Base-by-base conservation (phyloP, 257 asterid genomes). In the Plantago ovata region DNA sequence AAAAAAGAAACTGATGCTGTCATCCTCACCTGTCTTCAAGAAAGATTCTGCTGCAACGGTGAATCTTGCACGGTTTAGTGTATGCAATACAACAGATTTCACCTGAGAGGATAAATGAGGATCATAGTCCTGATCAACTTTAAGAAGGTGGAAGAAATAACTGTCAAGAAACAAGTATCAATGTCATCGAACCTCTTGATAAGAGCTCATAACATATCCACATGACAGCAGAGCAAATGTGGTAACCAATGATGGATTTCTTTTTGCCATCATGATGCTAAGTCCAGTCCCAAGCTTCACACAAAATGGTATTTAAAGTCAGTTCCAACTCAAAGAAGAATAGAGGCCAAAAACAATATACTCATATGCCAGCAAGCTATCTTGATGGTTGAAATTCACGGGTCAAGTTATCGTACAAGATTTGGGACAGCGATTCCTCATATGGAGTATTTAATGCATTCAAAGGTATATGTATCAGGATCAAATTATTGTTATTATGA, bases 281-380 rank as follows among this genome's bases (percentile, higher is more conserved):
- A 89, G 72, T 65, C 99, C 96, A 65, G 99, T 93, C 58, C 99
- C 99, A 50, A 93, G 88, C 99, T 93, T 66, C 87, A 86, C 47
- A 64, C n/a, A n/a, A n/a, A 65, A 60, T 33, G 66, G 14, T 18
- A 50, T 39, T 23, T n/a, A 10, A 42, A 67, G 69, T 81, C 56
- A 79, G 74, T 72, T 60, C 53, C 62, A 56, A 63, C 42, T 24
- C 54, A 60, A 56, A 64, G 23, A 38, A 28, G 38, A 49, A 47
- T 45, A 40, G 16, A 61, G 53, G 32, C 23, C 62, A 18, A 61
- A 44, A 18, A 45, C n/a, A 33, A 36, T 33, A 40, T 24, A 42
- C 18, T 38, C 4, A 23, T 48, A 61, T 60, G 63, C 28, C 56
- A 62, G 48, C 42, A 10, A n/a, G 39, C 13, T 13, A 41, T 65